Conservation (phyloP, 164 flowering plant species). For the Macadamia tetraphylla region DNA sequence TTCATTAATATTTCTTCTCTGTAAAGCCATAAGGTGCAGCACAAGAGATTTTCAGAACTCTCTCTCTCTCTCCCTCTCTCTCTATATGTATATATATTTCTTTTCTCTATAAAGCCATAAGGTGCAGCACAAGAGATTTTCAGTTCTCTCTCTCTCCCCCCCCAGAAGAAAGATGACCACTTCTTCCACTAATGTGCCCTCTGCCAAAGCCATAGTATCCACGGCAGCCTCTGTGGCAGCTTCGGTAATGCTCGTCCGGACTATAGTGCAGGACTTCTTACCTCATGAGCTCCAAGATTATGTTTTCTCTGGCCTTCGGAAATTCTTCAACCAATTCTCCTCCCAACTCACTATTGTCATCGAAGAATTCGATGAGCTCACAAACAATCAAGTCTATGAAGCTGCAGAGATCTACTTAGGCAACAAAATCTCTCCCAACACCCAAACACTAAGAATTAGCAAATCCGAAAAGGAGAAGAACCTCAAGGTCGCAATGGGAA, state of each 20-base stretch:
- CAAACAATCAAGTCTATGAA: conserved; percentile 17
- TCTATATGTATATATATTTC: no score
- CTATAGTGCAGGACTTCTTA: conserved; percentile 35
- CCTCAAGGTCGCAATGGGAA: conserved; percentile 6
- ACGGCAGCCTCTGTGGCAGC: conserved; percentile 44
- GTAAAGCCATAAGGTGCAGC: no score
- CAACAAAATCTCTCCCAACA: conserved; percentile 8
- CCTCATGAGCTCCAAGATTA: conserved; percentile 30
- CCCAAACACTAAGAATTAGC: conserved; percentile 1
- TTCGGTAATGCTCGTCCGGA: conserved; percentile 35
- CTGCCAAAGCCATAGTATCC: conserved; percentile 29
- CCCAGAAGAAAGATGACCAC: no score
- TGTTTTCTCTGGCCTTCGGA: conserved; percentile 20
- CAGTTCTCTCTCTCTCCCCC: no score
- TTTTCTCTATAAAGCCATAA: no score
- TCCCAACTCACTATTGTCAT: conserved; percentile 30
- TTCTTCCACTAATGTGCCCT: conserved; percentile 11
- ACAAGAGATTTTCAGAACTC: no score
- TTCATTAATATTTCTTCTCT: no score
- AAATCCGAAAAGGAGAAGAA: conserved; percentile 9
- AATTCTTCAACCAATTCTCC: conserved; percentile 24
- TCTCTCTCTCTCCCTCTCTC: no score
- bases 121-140: no score
- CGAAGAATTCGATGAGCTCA: conserved; percentile 19
- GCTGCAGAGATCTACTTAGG: conserved; percentile 22